Evolutionary conservation across 345 rosid genomes (phyloP), one percentile per base, ranked within the genome.

Genomic region (Cochlearia excelsa): DNA sequence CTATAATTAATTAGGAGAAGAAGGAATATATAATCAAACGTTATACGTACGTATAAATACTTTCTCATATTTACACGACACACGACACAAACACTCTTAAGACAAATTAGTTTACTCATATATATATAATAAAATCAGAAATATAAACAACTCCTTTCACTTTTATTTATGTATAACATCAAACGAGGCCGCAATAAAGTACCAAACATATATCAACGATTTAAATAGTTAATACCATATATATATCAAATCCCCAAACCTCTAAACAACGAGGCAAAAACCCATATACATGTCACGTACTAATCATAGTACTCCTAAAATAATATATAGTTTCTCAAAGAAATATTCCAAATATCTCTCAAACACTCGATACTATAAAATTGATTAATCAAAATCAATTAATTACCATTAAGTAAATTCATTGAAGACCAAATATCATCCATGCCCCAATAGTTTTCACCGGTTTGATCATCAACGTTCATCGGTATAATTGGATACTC

Each of bases 341-440:
- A 40, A 48, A 55, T 62, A 55, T 42, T 47, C 62, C 73, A 61
- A 9, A 9, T 41, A 3, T 27, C 27, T 40, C 35, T 33, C 41
- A 38, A 38, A 4, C 41, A 6, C 5, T 1, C 7, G 41, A 38
- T 5, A 38, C 61, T 47, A 26, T 65, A 16, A 29, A 27, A 4
- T 57, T 35, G 30, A 49, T 51, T 8, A 37, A 30, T 38, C 5
- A 16, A 16, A 16, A 16, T 68, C 54, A 68, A 41, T 73, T 58
- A 73, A 41, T 73, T 63, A 63, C 73, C 81, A 61, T 78, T 84
- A n/a, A 82, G 78, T 51, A 88, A 51, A 27, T 89, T 86, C 87
- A 89, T 82, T 56, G 70, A 71, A 61, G 75, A 71, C 97, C 97
- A 88, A 47, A 92, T 59, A 70, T 92, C 95, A 71, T 92, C 98